These are phyloP conservation scores for Pisolithus microcarpus DNA, from an alignment of 768 basidiomycete species.

Conservation along the genomic window DNA sequence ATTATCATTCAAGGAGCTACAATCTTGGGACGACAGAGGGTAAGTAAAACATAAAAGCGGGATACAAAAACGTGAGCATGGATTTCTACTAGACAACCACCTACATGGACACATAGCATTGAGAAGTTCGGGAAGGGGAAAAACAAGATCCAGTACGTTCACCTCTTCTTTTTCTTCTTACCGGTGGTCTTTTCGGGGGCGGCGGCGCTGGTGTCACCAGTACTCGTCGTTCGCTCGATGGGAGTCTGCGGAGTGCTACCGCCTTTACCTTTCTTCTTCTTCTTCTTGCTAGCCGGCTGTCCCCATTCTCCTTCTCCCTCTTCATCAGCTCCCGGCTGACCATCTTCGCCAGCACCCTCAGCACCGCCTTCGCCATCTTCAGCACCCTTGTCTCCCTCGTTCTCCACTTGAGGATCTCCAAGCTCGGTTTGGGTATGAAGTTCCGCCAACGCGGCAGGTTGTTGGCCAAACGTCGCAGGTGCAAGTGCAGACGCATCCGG, in stretches of 20 bases:
- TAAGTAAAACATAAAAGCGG: background rate
- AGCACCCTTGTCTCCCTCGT: background rate
- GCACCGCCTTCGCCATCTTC: constrained; percentile 1
- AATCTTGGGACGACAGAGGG: background rate
- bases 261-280: constrained; percentile 12
- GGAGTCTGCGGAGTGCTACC: background rate
- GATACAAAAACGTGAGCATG: background rate
- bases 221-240: background rate
- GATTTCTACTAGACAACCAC: background rate
- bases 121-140: background rate
- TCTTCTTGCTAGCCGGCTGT: background rate
- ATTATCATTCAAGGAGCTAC: too few relatives aligned
- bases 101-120: background rate
- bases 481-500: background rate
- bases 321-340: background rate
- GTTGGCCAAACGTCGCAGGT: background rate
- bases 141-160: background rate
- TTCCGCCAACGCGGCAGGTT: background rate
- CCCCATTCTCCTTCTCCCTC: background rate
- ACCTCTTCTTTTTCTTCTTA: constrained; percentile 10
- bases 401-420: constrained; percentile 1
- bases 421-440: background rate
- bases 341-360: background rate
- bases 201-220: too few relatives aligned
- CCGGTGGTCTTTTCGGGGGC: too few relatives aligned